Evolutionary conservation across 371 early-diverging fungal genomes (phyloP), one percentile per base, ranked within the genome.

Genomic region (Mucor plumbeus): DNA sequence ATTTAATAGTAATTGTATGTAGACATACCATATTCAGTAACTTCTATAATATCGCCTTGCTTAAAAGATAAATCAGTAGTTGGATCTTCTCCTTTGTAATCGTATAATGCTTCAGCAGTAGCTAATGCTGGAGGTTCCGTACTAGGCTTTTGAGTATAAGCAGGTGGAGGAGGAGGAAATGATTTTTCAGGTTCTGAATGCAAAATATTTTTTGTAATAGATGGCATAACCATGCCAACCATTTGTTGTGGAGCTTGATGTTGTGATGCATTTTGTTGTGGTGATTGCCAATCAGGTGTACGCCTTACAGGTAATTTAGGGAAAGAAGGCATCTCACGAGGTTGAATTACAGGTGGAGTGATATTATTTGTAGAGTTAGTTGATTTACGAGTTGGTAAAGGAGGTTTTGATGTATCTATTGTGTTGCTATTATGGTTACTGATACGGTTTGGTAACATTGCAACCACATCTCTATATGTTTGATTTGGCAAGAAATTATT

Each of bases 11-110:
- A 26, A 26, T 26, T 26, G 19, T 14, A 38, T 57, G 39, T 5
- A 36, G 55, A 62, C n/a, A 34, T 79, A 80, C 84, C 82, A 74
- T 81, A 78, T 77, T 84, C 84, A 58, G 77, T 82, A 17, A 84
- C 79, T 61, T 77, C 68, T 54, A 84, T 82, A 11, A 80, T 67
- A 64, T 84, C 79, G n/a, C 84, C 84, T 64, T 78, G 76, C 58
- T 77, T 77, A 64, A 84, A 84, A 36, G 73, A 76, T 35, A 84
- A 72, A 61, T 84, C 84, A 15, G 80, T 80, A 10, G 55, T 48
- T 44, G 82, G 80, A 62, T 84, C 84, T 35, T 84, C 81, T 5
- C 84, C 82, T 9, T 70, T 26, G 44, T 81, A 84, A 40, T 82
- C 82, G 65, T 82, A 84, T 11, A 82, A 41, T 7, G 84, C 84